phyloP scores from a whole-genome alignment of 768 basidiomycete genomes.

The Neoboletus subvelutipes region DNA sequence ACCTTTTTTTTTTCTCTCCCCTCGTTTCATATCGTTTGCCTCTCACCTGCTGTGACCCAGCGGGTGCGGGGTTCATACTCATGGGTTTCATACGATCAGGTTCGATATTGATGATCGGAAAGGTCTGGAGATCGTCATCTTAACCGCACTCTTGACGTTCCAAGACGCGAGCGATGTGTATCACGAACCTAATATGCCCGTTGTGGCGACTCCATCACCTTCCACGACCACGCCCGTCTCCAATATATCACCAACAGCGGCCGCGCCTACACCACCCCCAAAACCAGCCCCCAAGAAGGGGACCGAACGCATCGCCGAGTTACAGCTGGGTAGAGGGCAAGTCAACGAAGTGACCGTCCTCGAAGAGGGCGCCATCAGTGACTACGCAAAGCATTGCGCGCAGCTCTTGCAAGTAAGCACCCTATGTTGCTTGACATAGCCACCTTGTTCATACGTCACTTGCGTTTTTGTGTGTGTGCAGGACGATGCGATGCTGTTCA shows the following conservation, averaged over 20 bases:
- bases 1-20: not conserved
- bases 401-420: constrained; percentile 56
- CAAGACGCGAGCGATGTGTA: constrained; percentile 64
- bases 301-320: constrained; percentile 66
- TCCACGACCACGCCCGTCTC: not conserved
- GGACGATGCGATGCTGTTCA: constrained; percentile 82
- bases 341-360: constrained; percentile 73
- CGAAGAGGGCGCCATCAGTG: constrained; percentile 59
- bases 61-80: not conserved
- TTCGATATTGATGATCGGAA: constrained; percentile 86
- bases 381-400: constrained; percentile 71
- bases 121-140: constrained; percentile 78
- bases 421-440: no score
- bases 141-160: constrained; percentile 76
- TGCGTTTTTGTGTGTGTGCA: constrained; percentile 22
- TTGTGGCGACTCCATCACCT: constrained; percentile 3
- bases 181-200: constrained; percentile 36
- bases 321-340: constrained; percentile 65
- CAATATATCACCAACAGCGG: not conserved
- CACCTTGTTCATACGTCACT: not conserved
- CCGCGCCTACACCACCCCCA: constrained; percentile 48
- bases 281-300: constrained; percentile 66
- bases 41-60: not conserved
- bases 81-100: constrained; percentile 35
- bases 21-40: not conserved